phyloP scores from a whole-genome alignment of 1,284 basidiomycete genomes.

The Ceratobasidium sp. region DNA sequence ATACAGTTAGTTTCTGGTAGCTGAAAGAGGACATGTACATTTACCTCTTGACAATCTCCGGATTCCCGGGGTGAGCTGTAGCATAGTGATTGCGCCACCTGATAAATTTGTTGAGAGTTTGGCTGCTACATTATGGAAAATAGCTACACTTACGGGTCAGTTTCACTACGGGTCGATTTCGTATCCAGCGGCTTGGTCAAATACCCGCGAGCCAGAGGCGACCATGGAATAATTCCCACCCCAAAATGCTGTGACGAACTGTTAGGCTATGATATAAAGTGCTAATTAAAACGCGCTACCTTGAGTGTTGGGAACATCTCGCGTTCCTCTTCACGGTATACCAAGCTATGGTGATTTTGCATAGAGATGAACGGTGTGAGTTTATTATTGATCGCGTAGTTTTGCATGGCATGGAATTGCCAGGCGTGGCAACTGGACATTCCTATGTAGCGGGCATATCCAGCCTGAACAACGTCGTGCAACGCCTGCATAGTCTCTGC shows the following conservation, averaged over 20 bases:
- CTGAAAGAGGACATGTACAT: neutral
- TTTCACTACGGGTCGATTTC: constrained; percentile 10
- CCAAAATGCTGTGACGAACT: constrained; percentile 26
- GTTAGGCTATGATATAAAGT: neutral
- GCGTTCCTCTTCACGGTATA: constrained; percentile 49
- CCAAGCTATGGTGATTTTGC: constrained; percentile 51
- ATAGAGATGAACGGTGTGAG: constrained; percentile 55
- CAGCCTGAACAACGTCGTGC: constrained; percentile 52
- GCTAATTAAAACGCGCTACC: neutral
- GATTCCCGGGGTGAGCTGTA: constrained; percentile 3
- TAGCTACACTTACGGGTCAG: constrained; percentile 14
- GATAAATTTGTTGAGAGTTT: neutral
- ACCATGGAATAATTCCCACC: constrained; percentile 41
- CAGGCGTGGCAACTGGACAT: constrained; percentile 47
- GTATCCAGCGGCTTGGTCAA: constrained; percentile 28
- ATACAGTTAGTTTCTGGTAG: neutral
- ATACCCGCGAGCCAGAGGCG: constrained; percentile 39
- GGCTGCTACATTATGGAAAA: neutral
- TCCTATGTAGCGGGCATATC: constrained; percentile 56
- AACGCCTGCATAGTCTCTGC: constrained; percentile 46
- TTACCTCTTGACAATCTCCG: constrained; percentile 24
- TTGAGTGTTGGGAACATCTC: constrained; percentile 48
- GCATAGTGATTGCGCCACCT: constrained; percentile 1
- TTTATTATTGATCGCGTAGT: constrained; percentile 51
- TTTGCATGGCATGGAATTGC: constrained; percentile 47